A percentile compares a stretch with the other conserved stretches of the same genome.
Evolutionary conservation across 2,329 filamentous ascomycete genomes (phyloP).

Genomic region (Penicillium freii): DNA sequence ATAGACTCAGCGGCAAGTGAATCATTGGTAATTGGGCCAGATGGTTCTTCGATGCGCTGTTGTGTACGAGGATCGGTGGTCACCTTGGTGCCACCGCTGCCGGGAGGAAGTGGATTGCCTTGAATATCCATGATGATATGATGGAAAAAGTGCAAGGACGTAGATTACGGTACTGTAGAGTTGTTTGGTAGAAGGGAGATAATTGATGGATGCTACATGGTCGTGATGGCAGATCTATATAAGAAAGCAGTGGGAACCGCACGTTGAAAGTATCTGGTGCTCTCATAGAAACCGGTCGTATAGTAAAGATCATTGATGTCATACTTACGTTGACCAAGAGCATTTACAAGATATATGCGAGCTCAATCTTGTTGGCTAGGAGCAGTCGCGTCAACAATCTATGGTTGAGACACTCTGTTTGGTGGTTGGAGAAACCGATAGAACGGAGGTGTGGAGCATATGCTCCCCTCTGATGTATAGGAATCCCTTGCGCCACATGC

Average conservation of each 20-base stretch:
- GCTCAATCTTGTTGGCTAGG: constrained; percentile 8
- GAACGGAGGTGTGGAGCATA: constrained; percentile 13
- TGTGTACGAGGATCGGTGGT: constrained; percentile 52
- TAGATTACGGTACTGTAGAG: neutral
- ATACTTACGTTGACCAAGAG: constrained; percentile 28
- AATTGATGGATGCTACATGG: neutral
- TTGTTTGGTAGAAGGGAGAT: neutral
- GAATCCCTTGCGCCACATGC: constrained; percentile 11
- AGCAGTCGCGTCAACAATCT: constrained; percentile 15
- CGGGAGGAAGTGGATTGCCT: constrained; percentile 37
- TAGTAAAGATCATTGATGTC: constrained; percentile 29
- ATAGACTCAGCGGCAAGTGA: constrained; percentile 76
- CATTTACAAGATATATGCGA: constrained; percentile 2
- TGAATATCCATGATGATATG: constrained; percentile 40
- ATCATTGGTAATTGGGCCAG: constrained; percentile 64
- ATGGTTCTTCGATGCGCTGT: constrained; percentile 59
- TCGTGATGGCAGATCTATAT: constrained; percentile 24
- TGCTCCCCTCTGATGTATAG: constrained; percentile 3
- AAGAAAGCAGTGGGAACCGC: constrained; percentile 6
- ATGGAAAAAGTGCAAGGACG: neutral
- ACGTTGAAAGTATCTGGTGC: constrained; percentile 1
- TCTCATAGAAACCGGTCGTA: neutral
- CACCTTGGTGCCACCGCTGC: constrained; percentile 38
- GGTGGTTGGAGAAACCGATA: constrained; percentile 15
- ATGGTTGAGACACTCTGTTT: constrained; percentile 7